Evolutionary conservation across 805 yeast genomes (phyloP).

Genomic region (Candida nemodendra): DNA sequence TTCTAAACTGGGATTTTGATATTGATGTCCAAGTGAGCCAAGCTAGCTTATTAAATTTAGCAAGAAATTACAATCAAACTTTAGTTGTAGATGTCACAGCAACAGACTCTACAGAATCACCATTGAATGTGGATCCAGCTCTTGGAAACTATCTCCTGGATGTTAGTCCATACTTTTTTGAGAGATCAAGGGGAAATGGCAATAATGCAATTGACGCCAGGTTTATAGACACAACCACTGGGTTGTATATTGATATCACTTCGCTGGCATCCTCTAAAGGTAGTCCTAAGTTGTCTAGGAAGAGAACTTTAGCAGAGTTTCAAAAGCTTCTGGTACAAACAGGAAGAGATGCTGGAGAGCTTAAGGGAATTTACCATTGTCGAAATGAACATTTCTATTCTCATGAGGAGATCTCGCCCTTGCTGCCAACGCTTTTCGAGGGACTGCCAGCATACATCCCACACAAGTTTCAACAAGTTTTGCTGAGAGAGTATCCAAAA

Average conservation of each 20-base stretch:
- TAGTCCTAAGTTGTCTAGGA: slow-evolving; percentile 7
- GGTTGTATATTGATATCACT: slow-evolving; percentile 45
- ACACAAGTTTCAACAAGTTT: slow-evolving; percentile 31
- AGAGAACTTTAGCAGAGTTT: slow-evolving; percentile 14
- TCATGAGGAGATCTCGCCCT: slow-evolving; percentile 49
- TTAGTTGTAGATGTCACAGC: slow-evolving; percentile 42
- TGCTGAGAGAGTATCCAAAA: slow-evolving; percentile 38
- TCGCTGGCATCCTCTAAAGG: slow-evolving; percentile 30
- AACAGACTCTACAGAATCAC: slow-evolving; percentile 4
- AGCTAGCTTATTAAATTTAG: slow-evolving; percentile 40
- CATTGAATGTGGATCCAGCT: slow-evolving; percentile 17
- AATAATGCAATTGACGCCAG: slow-evolving; percentile 55
- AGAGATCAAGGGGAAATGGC: slow-evolving; percentile 43
- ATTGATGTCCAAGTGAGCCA: slow-evolving; percentile 62
- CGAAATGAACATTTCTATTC: slow-evolving; percentile 56
- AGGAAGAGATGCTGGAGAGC: slow-evolving; percentile 9
- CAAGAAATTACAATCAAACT: slow-evolving; percentile 47
- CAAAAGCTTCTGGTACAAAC: slow-evolving; percentile 17
- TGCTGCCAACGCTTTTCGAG: slow-evolving; percentile 56
- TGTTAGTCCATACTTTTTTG: slow-evolving; percentile 34
- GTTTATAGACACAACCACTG: slow-evolving; percentile 50
- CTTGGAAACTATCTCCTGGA: slow-evolving; percentile 34
- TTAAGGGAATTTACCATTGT: slow-evolving; percentile 38
- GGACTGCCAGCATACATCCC: slow-evolving; percentile 53
- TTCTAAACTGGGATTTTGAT: slow-evolving; percentile 62